Evolutionary conservation across 306 rosid genomes (phyloP).

Genomic region (Sicyos baderoa): DNA sequence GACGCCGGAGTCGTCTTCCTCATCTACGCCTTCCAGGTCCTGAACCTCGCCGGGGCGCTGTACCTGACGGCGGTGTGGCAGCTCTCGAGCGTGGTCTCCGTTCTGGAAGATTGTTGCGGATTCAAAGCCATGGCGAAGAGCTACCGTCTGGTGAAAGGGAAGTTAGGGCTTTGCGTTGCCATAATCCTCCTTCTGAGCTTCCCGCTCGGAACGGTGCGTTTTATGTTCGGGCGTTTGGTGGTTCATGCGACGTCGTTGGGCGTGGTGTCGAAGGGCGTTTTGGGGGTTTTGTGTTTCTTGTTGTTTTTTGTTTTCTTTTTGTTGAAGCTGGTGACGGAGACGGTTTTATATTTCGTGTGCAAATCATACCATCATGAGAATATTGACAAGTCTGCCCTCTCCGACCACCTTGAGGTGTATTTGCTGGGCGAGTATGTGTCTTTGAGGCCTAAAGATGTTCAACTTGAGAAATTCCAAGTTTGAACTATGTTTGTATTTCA

Average conservation of each 20-base stretch:
- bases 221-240: slow-evolving; percentile 32
- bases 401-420: slow-evolving; percentile 42
- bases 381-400: slow-evolving; percentile 63
- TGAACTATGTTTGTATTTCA: not conserved
- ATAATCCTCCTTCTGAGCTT: slow-evolving; percentile 23
- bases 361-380: slow-evolving; percentile 77
- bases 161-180: slow-evolving; percentile 27
- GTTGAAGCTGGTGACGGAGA: slow-evolving; percentile 46
- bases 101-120: slow-evolving; percentile 59
- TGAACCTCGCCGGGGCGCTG: slow-evolving; percentile 36
- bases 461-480: slow-evolving; percentile 27
- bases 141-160: slow-evolving; percentile 47
- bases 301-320: slow-evolving; percentile 31
- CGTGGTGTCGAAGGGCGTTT: slow-evolving; percentile 15
- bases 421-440: slow-evolving; percentile 51
- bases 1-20: not conserved
- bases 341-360: slow-evolving; percentile 73
- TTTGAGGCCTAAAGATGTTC: slow-evolving; percentile 57
- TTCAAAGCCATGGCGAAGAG: slow-evolving; percentile 63
- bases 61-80: slow-evolving; percentile 61
- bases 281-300: slow-evolving; percentile 36
- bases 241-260: slow-evolving; percentile 29
- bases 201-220: slow-evolving; percentile 9
- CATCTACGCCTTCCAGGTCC: not conserved
- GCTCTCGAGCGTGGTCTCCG: slow-evolving; percentile 56